A percentile compares a stretch with the other conserved stretches of the same genome.
phyloP scores from a whole-genome alignment of 2,329 filamentous ascomycete species.

The Colletotrichum sp. region DNA sequence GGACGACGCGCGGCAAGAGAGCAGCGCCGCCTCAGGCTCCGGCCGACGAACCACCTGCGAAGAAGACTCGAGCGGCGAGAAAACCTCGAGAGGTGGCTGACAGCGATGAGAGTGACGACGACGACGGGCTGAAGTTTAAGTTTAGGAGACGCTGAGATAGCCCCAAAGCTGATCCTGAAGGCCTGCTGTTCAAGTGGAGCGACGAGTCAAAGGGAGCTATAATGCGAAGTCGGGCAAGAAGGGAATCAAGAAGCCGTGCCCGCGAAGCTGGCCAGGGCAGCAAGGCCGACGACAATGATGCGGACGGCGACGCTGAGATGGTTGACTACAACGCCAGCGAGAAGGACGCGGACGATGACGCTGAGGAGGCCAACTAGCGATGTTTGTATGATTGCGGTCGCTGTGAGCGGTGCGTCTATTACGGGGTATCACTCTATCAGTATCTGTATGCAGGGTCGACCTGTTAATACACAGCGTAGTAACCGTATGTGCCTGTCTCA shows the following conservation, averaged over 20 bases:
- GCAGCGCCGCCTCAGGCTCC: conserved; percentile 32
- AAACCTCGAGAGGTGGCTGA: conserved; percentile 38
- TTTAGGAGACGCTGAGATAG: conserved; percentile 52
- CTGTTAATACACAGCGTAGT: background rate
- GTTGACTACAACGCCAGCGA: background rate
- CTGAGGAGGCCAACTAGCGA: background rate
- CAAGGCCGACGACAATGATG: background rate
- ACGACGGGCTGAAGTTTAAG: conserved; percentile 60
- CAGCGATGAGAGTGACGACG: conserved; percentile 59
- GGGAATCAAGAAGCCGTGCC: background rate
- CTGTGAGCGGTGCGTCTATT: conserved; percentile 21
- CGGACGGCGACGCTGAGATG: background rate
- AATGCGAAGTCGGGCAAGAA: background rate
- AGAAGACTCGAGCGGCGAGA: conserved; percentile 36
- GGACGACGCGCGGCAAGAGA: conserved; percentile 35
- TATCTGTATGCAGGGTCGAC: background rate
- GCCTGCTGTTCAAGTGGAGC: background rate
- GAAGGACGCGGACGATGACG: background rate
- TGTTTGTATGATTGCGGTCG: background rate
- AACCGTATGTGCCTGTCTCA: background rate
- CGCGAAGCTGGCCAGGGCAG: background rate
- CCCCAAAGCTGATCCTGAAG: background rate
- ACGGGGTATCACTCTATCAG: conserved; percentile 34
- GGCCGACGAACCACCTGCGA: conserved; percentile 32
- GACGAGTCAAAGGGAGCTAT: background rate